Base-by-base conservation (phyloP, 331 rosid genomes). In the Phaseolus coccineus region DNA sequence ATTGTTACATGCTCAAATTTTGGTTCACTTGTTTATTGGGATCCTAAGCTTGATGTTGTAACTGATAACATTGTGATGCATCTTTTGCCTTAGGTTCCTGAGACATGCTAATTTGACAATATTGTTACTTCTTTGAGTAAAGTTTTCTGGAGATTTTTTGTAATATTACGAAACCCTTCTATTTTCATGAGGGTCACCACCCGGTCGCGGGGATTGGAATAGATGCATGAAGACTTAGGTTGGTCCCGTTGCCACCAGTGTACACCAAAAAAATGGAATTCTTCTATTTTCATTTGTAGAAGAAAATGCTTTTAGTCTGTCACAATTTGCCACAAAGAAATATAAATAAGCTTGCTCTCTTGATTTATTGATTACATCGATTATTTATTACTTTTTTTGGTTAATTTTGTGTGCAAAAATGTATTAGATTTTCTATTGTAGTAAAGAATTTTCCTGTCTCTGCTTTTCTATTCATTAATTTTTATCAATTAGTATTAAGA, bases 31-130 rank as follows among this genome's bases (percentile, higher is more conserved):
- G 16, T 69, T 69, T 47, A 22, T 71, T 44, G 13, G 27, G 51
- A 58, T 31, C 1, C 46, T 33, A 67, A 81, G 71, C 62, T 74
- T 42, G 46, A 66, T 55, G 63, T 24, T 57, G 66, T 74, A 56
- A 33, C 71, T 55, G 9, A 55, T 47, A 81, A 81, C 16, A 67
- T 44, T 40, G 67, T 53, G 22, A 25, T 24, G 42, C 57, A 37
- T 52, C 47, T 68, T 30, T 31, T 15, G 63, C 74, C 40, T 67
- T 16, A 3, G 68, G 59, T 72, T 51, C 78, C 39, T 28, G 50
- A 35, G 44, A 74, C 73, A n/a, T 81, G 71, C 57, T 61, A 61
- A 61, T 22, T 61, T 52, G 57, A 14, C 63, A 16, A 63, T 69
- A 15, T 61, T 27, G 48, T 48, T 47, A 68, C 58, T 12, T 74